These are phyloP conservation scores for Trichophyton rubrum DNA, from an alignment of 2,329 filamentous ascomycete genomes.

Conservation along the genomic window DNA sequence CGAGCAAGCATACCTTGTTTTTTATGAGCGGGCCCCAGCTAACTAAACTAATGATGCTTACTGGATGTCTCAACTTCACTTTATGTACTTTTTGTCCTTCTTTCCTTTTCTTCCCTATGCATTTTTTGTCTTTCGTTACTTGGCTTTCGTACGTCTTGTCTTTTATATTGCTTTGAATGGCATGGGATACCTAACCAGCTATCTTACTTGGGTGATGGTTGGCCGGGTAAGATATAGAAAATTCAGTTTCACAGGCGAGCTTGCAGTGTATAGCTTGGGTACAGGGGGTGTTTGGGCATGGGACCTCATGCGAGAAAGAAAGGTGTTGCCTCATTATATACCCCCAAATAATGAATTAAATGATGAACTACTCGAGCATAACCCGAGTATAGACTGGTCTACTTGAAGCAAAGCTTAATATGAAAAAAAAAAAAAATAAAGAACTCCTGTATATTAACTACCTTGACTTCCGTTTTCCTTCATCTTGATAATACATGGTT, in stretches of 20 bases:
- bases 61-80: not conserved
- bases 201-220: not conserved
- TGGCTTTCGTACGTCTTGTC: not conserved
- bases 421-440: not conserved
- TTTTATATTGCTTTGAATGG: not conserved
- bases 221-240: not conserved
- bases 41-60: constrained; percentile 27
- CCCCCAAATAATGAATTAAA: not conserved
- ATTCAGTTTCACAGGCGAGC: not conserved
- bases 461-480: not conserved
- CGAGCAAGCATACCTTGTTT: constrained; percentile 53
- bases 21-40: constrained; percentile 43
- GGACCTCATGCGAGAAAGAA: not conserved
- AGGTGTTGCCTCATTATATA: not conserved
- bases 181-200: not conserved
- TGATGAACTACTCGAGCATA: not conserved
- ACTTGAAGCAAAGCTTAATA: not conserved
- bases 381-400: not conserved
- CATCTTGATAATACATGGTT: constrained; percentile 4
- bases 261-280: not conserved
- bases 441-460: constrained; percentile 4
- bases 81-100: not conserved
- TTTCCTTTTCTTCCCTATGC: not conserved
- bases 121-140: not conserved
- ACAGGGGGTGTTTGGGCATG: not conserved